Evolutionary conservation across 2,329 filamentous ascomycete species (phyloP).

Genomic region (Colletotrichum sp.): DNA sequence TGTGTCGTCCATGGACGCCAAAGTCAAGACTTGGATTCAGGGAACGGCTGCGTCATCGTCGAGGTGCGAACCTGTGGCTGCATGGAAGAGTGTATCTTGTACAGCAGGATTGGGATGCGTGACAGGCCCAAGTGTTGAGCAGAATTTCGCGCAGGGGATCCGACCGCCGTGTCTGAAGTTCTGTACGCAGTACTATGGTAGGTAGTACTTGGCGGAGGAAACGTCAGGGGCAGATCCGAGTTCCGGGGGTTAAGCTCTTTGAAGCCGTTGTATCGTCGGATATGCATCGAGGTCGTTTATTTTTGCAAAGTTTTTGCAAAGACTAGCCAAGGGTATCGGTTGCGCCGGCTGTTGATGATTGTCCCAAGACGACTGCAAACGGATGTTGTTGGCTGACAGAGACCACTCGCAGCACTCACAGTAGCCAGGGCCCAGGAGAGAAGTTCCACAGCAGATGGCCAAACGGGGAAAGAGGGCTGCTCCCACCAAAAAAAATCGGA

Average conservation of each 20-base stretch:
- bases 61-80: neutral
- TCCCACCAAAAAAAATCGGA: neutral
- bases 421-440: neutral
- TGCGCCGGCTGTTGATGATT: neutral
- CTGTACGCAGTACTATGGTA: neutral
- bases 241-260: neutral
- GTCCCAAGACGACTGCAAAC: neutral
- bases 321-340: neutral
- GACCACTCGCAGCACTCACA: neutral
- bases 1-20: neutral
- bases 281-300: neutral
- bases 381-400: neutral
- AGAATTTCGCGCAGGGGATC: constrained; percentile 2
- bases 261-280: neutral
- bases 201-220: neutral
- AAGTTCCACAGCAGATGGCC: neutral
- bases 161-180: constrained; percentile 8
- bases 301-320: neutral
- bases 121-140: neutral
- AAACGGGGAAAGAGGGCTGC: neutral
- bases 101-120: neutral
- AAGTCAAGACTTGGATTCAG: neutral
- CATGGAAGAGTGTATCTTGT: neutral
- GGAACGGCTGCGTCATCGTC: neutral
- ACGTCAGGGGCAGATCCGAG: neutral